phyloP scores from a whole-genome alignment of 306 rosid genomes.

The Acmispon strigosus region DNA sequence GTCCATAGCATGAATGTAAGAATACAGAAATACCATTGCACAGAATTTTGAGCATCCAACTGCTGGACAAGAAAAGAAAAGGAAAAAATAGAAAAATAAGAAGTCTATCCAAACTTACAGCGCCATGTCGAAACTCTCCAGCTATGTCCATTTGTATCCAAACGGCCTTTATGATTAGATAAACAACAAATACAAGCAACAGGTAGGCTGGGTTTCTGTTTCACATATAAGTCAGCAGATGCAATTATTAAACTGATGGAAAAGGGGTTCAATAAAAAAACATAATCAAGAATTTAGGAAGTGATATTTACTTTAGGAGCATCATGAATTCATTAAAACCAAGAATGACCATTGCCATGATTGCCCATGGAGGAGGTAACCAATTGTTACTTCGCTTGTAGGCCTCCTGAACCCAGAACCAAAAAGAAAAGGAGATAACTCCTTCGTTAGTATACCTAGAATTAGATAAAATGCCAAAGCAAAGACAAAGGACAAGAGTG shows the following conservation, averaged over 20 bases:
- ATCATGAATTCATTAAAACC: slow-evolving; percentile 83
- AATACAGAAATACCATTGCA: neutral
- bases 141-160: slow-evolving; percentile 79
- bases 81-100: neutral
- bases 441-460: neutral
- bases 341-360: slow-evolving; percentile 61
- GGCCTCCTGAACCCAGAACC: slow-evolving; percentile 64
- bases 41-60: neutral
- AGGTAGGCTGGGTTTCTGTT: slow-evolving; percentile 85
- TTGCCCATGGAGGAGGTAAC: slow-evolving; percentile 96
- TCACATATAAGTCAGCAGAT: slow-evolving; percentile 15
- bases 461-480: neutral
- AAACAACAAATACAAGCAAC: slow-evolving; percentile 50
- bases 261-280: neutral
- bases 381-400: slow-evolving; percentile 68
- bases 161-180: slow-evolving; percentile 57
- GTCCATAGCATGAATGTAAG: neutral
- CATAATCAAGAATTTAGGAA: neutral
- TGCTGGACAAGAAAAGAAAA: neutral
- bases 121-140: slow-evolving; percentile 58
- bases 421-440: neutral
- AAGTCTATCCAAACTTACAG: slow-evolving; percentile 48
- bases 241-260: slow-evolving; percentile 5
- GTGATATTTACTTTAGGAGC: slow-evolving; percentile 59
- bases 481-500: neutral